Conservation (phyloP, 2,329 filamentous ascomycete genomes). For the Thielaviopsis cerberus region DNA sequence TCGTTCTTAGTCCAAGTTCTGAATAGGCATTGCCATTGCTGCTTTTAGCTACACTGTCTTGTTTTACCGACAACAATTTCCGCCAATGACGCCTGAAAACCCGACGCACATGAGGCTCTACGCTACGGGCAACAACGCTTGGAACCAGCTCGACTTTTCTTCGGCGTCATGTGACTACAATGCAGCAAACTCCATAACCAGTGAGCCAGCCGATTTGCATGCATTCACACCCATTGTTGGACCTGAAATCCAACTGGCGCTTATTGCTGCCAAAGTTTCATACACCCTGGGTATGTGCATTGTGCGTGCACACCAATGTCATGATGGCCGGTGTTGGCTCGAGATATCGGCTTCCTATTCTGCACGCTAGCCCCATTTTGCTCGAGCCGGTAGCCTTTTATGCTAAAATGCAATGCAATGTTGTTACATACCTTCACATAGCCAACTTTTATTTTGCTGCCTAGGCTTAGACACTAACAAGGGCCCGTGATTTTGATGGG, state of each 20-base stretch:
- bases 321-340: too few species aligned
- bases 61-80: background rate
- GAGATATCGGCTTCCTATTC: too few species aligned
- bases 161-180: background rate
- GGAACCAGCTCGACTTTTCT: constrained; percentile 31
- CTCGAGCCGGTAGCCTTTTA: too few species aligned
- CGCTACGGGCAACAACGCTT: constrained; percentile 40
- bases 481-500: background rate
- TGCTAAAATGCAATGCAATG: too few species aligned
- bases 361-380: too few species aligned
- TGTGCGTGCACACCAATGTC: too few species aligned
- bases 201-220: constrained; percentile 27
- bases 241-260: constrained; percentile 19
- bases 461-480: too few species aligned
- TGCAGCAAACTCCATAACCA: background rate
- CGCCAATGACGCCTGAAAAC: background rate
- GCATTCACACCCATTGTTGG: constrained; percentile 26
- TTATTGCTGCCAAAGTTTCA: constrained; percentile 21
- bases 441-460: too few species aligned
- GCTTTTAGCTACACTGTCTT: background rate
- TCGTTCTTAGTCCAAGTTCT: background rate
- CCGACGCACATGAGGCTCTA: constrained; percentile 28
- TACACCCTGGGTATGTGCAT: constrained; percentile 29
- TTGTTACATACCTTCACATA: too few species aligned
- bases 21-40: background rate